Conservation (phyloP, 345 rosid species). For the Brassica incana region DNA sequence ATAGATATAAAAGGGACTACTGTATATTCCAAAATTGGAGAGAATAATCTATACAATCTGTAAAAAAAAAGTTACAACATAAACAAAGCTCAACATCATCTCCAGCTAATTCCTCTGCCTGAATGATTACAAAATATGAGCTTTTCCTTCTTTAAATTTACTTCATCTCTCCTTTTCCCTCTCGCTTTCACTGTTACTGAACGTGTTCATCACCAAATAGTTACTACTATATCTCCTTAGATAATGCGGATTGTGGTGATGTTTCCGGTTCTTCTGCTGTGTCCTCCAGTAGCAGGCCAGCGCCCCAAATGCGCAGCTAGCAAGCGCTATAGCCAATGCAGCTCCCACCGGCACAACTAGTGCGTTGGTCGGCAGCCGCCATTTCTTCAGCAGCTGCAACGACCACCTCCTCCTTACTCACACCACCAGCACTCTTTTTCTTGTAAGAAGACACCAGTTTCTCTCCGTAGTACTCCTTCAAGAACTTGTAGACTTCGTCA, state of each 20-base stretch:
- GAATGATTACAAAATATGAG: slow-evolving; percentile 21
- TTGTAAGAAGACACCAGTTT: slow-evolving; percentile 64
- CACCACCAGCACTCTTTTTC: slow-evolving; percentile 46
- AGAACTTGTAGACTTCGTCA: slow-evolving; percentile 77
- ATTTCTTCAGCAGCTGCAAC: slow-evolving; percentile 54
- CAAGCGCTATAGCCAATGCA: slow-evolving; percentile 92
- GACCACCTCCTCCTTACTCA: slow-evolving; percentile 43
- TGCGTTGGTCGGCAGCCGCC: slow-evolving; percentile 63
- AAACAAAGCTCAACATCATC: slow-evolving; percentile 22
- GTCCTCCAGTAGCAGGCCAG: slow-evolving; percentile 98
- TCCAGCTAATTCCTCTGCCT: slow-evolving; percentile 18
- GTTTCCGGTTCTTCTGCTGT: slow-evolving; percentile 94
- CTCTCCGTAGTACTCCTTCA: slow-evolving; percentile 66
- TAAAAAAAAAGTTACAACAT: slow-evolving; percentile 26
- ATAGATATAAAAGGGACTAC: slow-evolving; percentile 11
- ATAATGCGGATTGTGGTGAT: slow-evolving; percentile 80
- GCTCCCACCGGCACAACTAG: slow-evolving; percentile 92
- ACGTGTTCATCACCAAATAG: slow-evolving; percentile 43
- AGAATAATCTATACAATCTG: slow-evolving; percentile 38
- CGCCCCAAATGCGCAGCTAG: slow-evolving; percentile 96
- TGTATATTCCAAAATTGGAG: slow-evolving; percentile 31
- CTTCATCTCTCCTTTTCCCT: slow-evolving; percentile 43
- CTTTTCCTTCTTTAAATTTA: slow-evolving; percentile 16
- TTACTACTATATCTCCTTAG: slow-evolving; percentile 72
- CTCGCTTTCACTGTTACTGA: slow-evolving; percentile 40